These are phyloP conservation scores for Amphibolis antarctica DNA, from an alignment of 106 monocot species.

Conservation along the genomic window DNA sequence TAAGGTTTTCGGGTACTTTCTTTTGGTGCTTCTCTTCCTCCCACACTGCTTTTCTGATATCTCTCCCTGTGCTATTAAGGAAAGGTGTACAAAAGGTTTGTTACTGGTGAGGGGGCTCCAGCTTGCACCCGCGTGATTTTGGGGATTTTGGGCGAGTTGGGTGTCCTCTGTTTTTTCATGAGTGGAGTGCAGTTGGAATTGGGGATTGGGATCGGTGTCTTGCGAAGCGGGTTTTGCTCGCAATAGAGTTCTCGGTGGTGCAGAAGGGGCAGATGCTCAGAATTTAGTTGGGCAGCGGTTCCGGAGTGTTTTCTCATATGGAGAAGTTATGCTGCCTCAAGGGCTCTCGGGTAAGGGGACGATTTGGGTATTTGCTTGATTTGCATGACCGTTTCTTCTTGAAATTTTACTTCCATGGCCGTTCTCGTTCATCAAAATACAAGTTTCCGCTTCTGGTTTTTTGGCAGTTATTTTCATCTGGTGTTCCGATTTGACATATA, in stretches of 20 bases:
- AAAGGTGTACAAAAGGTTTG: no score
- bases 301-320: not conserved
- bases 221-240: conserved; percentile 4
- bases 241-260: not conserved
- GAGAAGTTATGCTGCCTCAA: conserved; percentile 2
- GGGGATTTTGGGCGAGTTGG: not conserved
- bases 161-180: not conserved
- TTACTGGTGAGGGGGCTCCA: no score
- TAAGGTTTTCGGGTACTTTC: not conserved
- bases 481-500: not conserved
- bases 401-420: no score
- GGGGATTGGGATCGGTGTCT: not conserved
- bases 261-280: not conserved
- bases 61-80: no score
- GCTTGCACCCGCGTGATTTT: not conserved
- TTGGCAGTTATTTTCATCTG: not conserved
- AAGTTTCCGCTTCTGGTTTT: not conserved
- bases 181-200: not conserved
- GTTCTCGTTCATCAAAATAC: no score
- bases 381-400: not conserved
- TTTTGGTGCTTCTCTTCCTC: no score
- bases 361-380: not conserved
- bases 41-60: no score
- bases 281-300: not conserved
- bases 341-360: not conserved